Evolutionary conservation across 2,329 filamentous ascomycete species (phyloP).

Genomic region (Metarhizium humberi): DNA sequence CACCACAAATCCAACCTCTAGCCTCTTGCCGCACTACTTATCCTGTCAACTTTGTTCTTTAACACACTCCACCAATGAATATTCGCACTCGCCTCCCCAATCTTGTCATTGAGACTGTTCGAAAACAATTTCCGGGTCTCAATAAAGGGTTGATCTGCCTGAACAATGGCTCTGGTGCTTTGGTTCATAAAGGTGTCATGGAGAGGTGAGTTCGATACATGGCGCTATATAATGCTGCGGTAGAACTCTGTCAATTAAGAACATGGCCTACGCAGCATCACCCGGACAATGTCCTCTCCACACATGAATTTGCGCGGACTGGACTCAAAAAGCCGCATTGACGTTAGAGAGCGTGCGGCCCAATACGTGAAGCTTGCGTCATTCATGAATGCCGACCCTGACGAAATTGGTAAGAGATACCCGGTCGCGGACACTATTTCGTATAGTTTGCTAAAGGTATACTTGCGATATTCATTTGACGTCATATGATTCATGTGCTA

Average conservation of each 20-base stretch:
- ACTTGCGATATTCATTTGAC: no score
- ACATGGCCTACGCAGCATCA: not conserved
- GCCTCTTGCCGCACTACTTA: no score
- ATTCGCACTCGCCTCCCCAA: not conserved
- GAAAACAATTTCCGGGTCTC: not conserved
- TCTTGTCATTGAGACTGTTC: not conserved
- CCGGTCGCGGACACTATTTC: not conserved
- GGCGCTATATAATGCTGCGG: not conserved
- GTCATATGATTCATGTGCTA: no score
- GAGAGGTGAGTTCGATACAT: not conserved
- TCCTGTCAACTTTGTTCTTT: no score
- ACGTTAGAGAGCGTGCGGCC: slow-evolving; percentile 1
- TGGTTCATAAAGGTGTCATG: not conserved
- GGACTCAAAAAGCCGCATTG: slow-evolving; percentile 5
- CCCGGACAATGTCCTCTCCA: slow-evolving; percentile 6
- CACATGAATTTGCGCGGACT: slow-evolving; percentile 8
- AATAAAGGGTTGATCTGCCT: not conserved
- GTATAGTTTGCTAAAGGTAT: no score
- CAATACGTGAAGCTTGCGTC: slow-evolving; percentile 1
- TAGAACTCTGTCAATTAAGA: not conserved
- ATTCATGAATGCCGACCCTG: slow-evolving; percentile 4
- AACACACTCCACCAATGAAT: not conserved
- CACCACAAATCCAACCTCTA: no score
- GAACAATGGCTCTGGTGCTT: slow-evolving; percentile 6
- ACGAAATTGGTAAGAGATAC: slow-evolving; percentile 3